Base-by-base conservation (phyloP, 2,329 filamentous ascomycete genomes). In the Rachicladosporium sp. region DNA sequence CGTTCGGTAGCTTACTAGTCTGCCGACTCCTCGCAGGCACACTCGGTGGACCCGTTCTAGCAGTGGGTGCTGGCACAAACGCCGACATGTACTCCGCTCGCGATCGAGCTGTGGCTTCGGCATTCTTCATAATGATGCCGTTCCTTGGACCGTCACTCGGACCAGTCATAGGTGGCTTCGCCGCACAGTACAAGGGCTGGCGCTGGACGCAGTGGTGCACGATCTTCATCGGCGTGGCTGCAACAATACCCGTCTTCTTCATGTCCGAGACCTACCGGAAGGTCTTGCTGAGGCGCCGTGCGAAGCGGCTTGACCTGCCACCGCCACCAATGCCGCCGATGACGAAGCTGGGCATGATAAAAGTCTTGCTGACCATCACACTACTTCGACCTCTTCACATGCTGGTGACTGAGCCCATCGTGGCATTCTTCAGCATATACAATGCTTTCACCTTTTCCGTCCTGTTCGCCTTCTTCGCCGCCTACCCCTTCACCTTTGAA, bases 1-100 rank as follows among this genome's bases (percentile, higher is more conserved):
- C 79, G 44, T 68, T 87, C 35, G 77, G 80, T 51, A 78, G 79
- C 0, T 65, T 89, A 12, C 65, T 83, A 19, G 70, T 87, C 42
- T 78, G 76, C 52, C 76, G 83, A 10, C 84, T 61, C 41, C 49
- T 60, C 15, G 56, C 59, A 11, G 60, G 59, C 1, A 48, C 57
- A 23, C 49, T 56, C 31, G 53, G 51, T 10, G 46, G 48, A 7
- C 55, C 57, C 2, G 57, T 60, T 1, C 51, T 68, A 1, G 63
- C 64, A 3, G 60, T 67, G 2, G 64, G 63, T 4, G 58, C 57
- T 4, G 65, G 64, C 1, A 65, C 59, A 2, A 59, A 53, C 38
- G 61, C 60, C 4, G 65, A 67, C 45, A 27, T 67, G 19, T 64
- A 59, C 33, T 42, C 47, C 2, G 54, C 57, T 1, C 47, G 51